These are phyloP conservation scores for Ilyonectria sp. DNA, from an alignment of 2,329 filamentous ascomycete species.

Conservation along the genomic window DNA sequence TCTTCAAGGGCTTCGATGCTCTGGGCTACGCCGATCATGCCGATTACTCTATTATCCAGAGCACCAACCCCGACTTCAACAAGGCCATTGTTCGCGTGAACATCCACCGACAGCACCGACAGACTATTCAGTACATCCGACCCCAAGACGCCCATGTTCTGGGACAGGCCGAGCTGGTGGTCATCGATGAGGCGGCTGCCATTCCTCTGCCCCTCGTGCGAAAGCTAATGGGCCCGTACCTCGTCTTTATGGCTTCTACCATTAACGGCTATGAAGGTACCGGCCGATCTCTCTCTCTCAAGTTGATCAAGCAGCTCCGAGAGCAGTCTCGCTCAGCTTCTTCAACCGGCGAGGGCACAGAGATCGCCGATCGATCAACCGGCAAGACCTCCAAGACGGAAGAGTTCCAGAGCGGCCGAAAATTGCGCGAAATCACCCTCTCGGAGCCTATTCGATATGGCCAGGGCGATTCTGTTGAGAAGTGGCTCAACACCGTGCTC, in stretches of 20 bases:
- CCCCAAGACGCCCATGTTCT: conserved; percentile 96
- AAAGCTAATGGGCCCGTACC: conserved; percentile 95
- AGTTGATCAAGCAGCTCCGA: conserved; percentile 95
- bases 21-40: conserved; percentile 94
- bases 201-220: conserved; percentile 93
- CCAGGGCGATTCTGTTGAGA: conserved; percentile 91
- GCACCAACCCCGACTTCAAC: conserved; percentile 98
- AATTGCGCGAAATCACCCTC: conserved; percentile 91
- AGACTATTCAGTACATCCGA: conserved; percentile 98
- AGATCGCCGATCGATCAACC: conserved; percentile 84
- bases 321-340: conserved; percentile 85
- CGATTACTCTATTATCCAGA: conserved; percentile 98
- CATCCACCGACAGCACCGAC: conserved; percentile 92
- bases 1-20: conserved; percentile 98
- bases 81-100: conserved; percentile 99
- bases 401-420: conserved; percentile 78
- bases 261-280: conserved; percentile 99
- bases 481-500: conserved; percentile 94
- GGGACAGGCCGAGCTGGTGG: conserved; percentile 93
- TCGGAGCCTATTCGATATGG: conserved; percentile 96
- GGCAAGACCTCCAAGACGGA: conserved; percentile 78
- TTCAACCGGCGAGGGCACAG: conserved; percentile 70
- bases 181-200: conserved; percentile 97
- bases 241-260: conserved; percentile 99
- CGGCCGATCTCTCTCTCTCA: conserved; percentile 92